Percentiles rank a stretch among this genome's conserved stretches.
phyloP scores from a whole-genome alignment of 1,284 basidiomycete species.

The Sparassis latifolia region DNA sequence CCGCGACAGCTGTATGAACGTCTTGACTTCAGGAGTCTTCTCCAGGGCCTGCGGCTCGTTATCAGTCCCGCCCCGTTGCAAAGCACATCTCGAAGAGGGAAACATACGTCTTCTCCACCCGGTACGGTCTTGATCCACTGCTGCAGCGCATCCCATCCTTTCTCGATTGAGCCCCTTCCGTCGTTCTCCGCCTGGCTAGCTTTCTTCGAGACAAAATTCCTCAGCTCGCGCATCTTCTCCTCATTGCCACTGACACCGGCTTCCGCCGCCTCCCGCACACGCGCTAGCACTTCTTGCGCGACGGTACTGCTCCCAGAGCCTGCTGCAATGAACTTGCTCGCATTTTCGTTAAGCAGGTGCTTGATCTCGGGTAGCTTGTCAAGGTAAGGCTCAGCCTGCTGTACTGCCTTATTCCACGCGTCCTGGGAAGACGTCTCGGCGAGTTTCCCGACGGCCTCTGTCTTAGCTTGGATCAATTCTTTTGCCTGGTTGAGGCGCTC shows the following conservation, averaged over 20 bases:
- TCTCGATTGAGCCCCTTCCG: conserved; percentile 1
- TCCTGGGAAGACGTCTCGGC: conserved; percentile 20
- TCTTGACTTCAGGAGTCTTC: conserved; percentile 25
- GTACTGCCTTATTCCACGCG: conserved; percentile 25
- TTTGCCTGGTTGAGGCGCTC: conserved; percentile 22
- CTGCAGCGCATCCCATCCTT: conserved; percentile 17
- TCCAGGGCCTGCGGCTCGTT: conserved; percentile 17
- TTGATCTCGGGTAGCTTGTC: conserved; percentile 27
- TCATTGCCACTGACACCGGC: conserved; percentile 20
- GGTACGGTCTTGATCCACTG: conserved; percentile 23
- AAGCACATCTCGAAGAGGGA: background rate
- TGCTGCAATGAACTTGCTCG: conserved; percentile 17
- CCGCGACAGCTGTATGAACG: conserved; percentile 23
- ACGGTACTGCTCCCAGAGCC: conserved; percentile 15
- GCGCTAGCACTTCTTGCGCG: conserved; percentile 23
- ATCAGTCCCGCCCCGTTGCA: background rate
- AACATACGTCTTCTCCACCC: conserved; percentile 24
- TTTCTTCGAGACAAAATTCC: conserved; percentile 23
- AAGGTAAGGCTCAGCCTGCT: conserved; percentile 24
- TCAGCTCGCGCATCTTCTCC: conserved; percentile 26
- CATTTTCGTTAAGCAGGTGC: conserved; percentile 20
- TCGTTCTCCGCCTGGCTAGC: conserved; percentile 19
- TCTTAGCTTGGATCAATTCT: conserved; percentile 23
- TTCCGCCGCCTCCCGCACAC: conserved; percentile 22
- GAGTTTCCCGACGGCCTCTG: conserved; percentile 21